Evolutionary conservation across 345 rosid genomes (phyloP), one percentile per base, ranked within the genome.

Genomic region (Arabidopsis arenosa): DNA sequence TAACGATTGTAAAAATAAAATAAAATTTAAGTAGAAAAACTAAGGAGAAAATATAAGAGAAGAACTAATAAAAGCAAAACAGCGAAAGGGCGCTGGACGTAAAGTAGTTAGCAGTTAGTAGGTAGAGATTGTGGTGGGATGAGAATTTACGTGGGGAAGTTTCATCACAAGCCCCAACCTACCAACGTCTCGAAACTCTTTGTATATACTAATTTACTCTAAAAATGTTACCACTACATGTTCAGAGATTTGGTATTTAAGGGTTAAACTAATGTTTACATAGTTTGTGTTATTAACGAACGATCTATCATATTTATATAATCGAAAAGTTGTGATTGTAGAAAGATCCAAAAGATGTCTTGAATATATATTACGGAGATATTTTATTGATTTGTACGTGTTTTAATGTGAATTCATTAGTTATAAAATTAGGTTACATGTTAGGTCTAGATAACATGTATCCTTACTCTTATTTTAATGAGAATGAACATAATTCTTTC

Each of bases 51-150:
- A 62, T 15, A 52, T 18, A 39, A 15, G 21, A 51, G 58, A 40
- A 51, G 58, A 40, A 66, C 15, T 28, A 59, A 40, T 40, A 14
- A 60, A 61, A 6, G 18, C 15, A 48, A 28, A 53, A 75, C 74
- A 75, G 74, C 56, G 40, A 75, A 75, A 75, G 49, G 63, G 79
- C 40, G 69, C 28, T 68, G 78, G 32, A 12, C 40, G 69, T 68
- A 21, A 75, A 60, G 74, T 76, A 63, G 80, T 70, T 76, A 69
- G 75, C 58, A 35, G 80, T 69, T 70, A 55, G 71, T 76, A 70
- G 75, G 75, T 76, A 76, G 80, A 63, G 71, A 70, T 70, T 76
- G 71, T 63, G 80, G 80, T 57, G 71, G 37, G 71, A 63, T 23
- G 66, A 45, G 44, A 70, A 70, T 62, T 76, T 69, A 70, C 80